phyloP scores from a whole-genome alignment of 257 asterid species.

The Echium plantagineum region DNA sequence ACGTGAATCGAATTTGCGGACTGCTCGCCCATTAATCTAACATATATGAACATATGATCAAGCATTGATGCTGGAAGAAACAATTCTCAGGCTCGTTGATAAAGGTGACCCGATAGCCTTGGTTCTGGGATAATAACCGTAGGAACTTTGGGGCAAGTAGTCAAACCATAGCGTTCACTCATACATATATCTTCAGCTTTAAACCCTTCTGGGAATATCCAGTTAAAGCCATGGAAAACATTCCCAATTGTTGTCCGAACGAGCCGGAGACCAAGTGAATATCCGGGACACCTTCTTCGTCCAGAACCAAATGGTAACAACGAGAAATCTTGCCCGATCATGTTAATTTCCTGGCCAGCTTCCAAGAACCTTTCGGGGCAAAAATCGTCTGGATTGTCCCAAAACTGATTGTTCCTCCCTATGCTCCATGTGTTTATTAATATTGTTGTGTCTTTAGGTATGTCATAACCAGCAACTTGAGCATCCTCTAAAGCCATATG shows the following conservation, averaged over 20 bases:
- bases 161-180: slow-evolving; percentile 3
- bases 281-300: slow-evolving; percentile 2
- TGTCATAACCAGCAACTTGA: not conserved
- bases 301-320: slow-evolving; percentile 4
- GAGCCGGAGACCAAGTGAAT: not conserved
- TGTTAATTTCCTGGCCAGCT: not conserved
- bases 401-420: not conserved
- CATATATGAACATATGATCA: too few species aligned
- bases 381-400: not conserved
- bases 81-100: not conserved
- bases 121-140: not conserved
- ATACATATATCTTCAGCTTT: slow-evolving; percentile 1
- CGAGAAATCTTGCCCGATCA: not conserved
- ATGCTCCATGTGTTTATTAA: slow-evolving; percentile 4
- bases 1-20: too few species aligned
- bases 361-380: not conserved
- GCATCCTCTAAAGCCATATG: not conserved
- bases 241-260: slow-evolving; percentile 1
- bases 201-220: not conserved
- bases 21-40: too few species aligned
- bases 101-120: too few species aligned
- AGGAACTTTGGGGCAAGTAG: not conserved
- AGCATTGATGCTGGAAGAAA: too few species aligned
- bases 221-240: not conserved
- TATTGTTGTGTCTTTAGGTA: not conserved